These are phyloP conservation scores for Spirogloea muscicola DNA, from an alignment of 139 green algal genomes.

Conservation along the genomic window DNA sequence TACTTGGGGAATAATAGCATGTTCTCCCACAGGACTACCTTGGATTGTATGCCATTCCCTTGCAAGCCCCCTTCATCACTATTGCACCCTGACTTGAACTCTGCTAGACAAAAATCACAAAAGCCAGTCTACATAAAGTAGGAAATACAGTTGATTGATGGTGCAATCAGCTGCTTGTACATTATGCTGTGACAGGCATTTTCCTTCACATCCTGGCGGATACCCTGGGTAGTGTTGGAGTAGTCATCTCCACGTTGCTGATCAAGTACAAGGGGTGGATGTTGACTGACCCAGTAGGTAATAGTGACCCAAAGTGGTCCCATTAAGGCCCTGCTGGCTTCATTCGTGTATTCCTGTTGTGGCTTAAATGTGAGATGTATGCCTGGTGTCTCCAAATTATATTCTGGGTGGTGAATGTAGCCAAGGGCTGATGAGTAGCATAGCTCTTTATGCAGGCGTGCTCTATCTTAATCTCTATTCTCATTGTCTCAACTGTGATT, in stretches of 20 bases:
- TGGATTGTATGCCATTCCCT: too few species aligned
- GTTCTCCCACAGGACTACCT: too few species aligned
- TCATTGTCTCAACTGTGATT: conserved; percentile 47
- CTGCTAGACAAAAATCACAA: too few species aligned
- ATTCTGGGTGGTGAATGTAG: neutral
- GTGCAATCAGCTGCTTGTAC: too few species aligned
- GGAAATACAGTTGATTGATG: too few species aligned
- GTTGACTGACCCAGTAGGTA: conserved; percentile 42
- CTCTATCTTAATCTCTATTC: conserved; percentile 47
- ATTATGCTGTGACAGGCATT: conserved; percentile 41
- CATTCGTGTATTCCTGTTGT: neutral
- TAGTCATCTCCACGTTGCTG: conserved; percentile 48
- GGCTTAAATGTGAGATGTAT: neutral
- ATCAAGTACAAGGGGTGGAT: conserved; percentile 52
- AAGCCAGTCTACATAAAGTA: too few species aligned
- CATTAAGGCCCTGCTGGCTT: neutral
- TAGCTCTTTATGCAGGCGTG: conserved; percentile 31
- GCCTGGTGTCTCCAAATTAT: neutral
- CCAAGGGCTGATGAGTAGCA: neutral
- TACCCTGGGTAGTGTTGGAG: conserved; percentile 50
- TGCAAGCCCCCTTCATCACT: too few species aligned
- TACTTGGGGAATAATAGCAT: too few species aligned
- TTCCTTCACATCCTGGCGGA: conserved; percentile 54
- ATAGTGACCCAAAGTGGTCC: neutral
- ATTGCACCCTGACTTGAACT: too few species aligned